Percentiles rank a stretch among this genome's conserved stretches.
Conservation (phyloP, 2,329 filamentous ascomycete species). For the Exophiala oligosperma region DNA sequence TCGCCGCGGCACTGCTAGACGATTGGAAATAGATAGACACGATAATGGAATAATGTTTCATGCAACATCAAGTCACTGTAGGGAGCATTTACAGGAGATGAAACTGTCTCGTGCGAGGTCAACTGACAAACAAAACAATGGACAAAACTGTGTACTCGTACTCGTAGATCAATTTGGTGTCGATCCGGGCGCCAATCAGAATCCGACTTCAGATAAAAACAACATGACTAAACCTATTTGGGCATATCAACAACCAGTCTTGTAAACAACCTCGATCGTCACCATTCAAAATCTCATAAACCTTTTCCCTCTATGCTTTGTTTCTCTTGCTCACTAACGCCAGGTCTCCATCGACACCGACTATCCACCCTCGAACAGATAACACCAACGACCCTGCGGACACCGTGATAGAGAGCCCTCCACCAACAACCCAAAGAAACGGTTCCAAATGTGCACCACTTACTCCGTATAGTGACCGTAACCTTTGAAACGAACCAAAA, state of each 20-base stretch:
- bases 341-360: neutral
- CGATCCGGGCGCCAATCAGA: neutral
- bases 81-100: neutral
- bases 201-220: no score
- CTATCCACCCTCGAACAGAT: no score
- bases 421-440: no score
- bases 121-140: neutral
- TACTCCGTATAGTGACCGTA: no score
- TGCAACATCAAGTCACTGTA: neutral
- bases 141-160: neutral
- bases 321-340: neutral
- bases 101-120: no score
- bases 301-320: neutral
- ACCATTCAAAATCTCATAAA: neutral
- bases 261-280: constrained; percentile 1
- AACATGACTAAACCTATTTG: neutral
- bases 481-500: no score
- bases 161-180: neutral
- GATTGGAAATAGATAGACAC: neutral
- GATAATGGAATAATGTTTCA: neutral
- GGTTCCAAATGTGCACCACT: no score
- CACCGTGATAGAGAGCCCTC: no score
- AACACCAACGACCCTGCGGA: no score
- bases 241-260: neutral
- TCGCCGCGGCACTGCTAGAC: no score